phyloP scores from a whole-genome alignment of 345 rosid species.

The Eucalyptus marginata region DNA sequence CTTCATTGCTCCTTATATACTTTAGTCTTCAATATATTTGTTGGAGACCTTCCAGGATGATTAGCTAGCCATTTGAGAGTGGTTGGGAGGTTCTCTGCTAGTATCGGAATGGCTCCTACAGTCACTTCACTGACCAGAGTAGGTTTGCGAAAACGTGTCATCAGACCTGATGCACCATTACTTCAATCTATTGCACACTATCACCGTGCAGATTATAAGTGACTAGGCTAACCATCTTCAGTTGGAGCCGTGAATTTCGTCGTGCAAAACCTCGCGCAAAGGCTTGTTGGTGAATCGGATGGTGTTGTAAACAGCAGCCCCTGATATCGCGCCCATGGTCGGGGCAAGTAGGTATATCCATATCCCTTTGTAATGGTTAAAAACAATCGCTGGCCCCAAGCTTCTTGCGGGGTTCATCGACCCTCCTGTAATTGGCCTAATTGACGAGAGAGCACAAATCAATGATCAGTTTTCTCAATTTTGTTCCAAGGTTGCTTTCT shows the following conservation, averaged over 20 bases:
- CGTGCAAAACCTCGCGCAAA: conserved; percentile 36
- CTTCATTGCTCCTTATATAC: neutral
- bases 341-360: conserved; percentile 70
- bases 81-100: neutral
- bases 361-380: conserved; percentile 32
- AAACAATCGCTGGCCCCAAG: conserved; percentile 83
- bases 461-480: neutral
- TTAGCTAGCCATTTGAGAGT: neutral
- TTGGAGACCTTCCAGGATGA: neutral
- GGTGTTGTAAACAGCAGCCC: conserved; percentile 67
- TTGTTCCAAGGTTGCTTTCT: neutral
- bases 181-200: neutral
- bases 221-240: neutral
- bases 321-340: conserved; percentile 55
- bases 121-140: neutral
- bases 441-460: neutral
- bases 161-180: neutral
- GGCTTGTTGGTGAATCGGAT: conserved; percentile 81
- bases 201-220: neutral
- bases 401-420: conserved; percentile 78
- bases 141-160: neutral
- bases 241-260: neutral
- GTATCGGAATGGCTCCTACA: neutral
- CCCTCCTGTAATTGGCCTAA: conserved; percentile 54
- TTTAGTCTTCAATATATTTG: neutral